Conservation (phyloP, 1,284 basidiomycete species). For the Leccinum fallax region DNA sequence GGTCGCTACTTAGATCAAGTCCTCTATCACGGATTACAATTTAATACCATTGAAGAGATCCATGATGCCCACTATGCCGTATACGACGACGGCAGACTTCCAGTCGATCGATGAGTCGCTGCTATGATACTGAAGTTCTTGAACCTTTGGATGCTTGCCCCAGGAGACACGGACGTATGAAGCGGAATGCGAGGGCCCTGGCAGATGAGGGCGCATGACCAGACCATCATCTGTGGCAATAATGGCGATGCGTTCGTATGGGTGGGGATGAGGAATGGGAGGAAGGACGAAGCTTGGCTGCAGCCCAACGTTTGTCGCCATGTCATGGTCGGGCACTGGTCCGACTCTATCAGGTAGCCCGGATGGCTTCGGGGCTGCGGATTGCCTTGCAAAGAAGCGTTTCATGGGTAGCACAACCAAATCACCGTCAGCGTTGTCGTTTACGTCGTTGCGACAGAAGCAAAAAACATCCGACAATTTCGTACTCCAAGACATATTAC, state of each 20-base stretch:
- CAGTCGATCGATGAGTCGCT: slow-evolving; percentile 46
- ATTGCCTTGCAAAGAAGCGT: slow-evolving; percentile 20
- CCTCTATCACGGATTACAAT: background rate
- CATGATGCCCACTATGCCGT: slow-evolving; percentile 73
- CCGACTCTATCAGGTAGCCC: background rate
- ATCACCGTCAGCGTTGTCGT: background rate
- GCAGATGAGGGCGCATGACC: slow-evolving; percentile 58
- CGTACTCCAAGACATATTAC: slow-evolving; percentile 11
- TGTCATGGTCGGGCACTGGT: slow-evolving; percentile 9
- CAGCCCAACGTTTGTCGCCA: slow-evolving; percentile 38
- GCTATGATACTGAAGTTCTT: slow-evolving; percentile 47
- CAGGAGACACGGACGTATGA: slow-evolving; percentile 60
- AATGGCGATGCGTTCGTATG: slow-evolving; percentile 66
- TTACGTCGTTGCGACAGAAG: background rate
- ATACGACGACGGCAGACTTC: slow-evolving; percentile 58
- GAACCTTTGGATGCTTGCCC: slow-evolving; percentile 59
- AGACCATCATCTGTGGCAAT: slow-evolving; percentile 61
- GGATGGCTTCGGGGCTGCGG: slow-evolving; percentile 5
- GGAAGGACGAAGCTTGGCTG: slow-evolving; percentile 65
- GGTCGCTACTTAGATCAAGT: slow-evolving; percentile 17
- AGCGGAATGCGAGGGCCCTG: slow-evolving; percentile 37
- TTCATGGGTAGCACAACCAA: slow-evolving; percentile 27
- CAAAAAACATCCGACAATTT: slow-evolving; percentile 1
- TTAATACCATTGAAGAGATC: slow-evolving; percentile 65
- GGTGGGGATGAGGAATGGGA: slow-evolving; percentile 70